Percentiles rank a stretch among this genome's conserved stretches.
Evolutionary conservation across 2,329 filamentous ascomycete species (phyloP).

Genomic region (Aquanectria penicillioides): DNA sequence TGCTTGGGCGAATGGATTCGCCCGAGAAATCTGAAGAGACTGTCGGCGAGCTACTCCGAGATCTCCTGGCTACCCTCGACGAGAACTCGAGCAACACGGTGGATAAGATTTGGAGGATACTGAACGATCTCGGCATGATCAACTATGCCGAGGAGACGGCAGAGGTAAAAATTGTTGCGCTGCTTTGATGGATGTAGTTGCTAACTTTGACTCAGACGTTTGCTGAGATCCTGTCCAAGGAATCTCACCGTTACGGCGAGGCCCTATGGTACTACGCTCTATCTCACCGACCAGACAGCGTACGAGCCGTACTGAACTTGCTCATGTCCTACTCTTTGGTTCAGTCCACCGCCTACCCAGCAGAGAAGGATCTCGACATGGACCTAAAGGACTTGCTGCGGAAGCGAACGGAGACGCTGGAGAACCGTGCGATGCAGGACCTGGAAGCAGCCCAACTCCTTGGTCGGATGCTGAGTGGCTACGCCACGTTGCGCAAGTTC

Average conservation of each 20-base stretch:
- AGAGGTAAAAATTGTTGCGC: slow-evolving; percentile 68
- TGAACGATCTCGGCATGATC: slow-evolving; percentile 81
- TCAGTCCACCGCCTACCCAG: slow-evolving; percentile 83
- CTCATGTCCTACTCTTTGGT: slow-evolving; percentile 89
- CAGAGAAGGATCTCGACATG: slow-evolving; percentile 75
- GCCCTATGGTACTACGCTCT: slow-evolving; percentile 92
- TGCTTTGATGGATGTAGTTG: neutral
- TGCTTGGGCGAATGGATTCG: slow-evolving; percentile 84
- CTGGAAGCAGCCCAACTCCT: slow-evolving; percentile 84
- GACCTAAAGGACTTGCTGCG: slow-evolving; percentile 76
- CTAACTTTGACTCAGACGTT: slow-evolving; percentile 71
- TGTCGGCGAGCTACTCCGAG: slow-evolving; percentile 76
- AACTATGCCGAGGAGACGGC: slow-evolving; percentile 83
- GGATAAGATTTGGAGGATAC: slow-evolving; percentile 82
- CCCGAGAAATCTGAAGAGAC: slow-evolving; percentile 75
- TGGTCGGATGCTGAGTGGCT: slow-evolving; percentile 87
- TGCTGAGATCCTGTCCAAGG: slow-evolving; percentile 78
- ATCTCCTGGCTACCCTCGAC: slow-evolving; percentile 69
- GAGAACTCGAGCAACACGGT: slow-evolving; percentile 77
- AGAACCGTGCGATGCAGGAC: slow-evolving; percentile 77
- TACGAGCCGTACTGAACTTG: slow-evolving; percentile 86
- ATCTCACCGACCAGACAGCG: slow-evolving; percentile 79
- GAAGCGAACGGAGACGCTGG: slow-evolving; percentile 77
- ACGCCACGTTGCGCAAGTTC: slow-evolving; percentile 89
- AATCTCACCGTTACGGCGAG: slow-evolving; percentile 82